phyloP scores from a whole-genome alignment of 768 basidiomycete species.

The Kwoniella sp. region DNA sequence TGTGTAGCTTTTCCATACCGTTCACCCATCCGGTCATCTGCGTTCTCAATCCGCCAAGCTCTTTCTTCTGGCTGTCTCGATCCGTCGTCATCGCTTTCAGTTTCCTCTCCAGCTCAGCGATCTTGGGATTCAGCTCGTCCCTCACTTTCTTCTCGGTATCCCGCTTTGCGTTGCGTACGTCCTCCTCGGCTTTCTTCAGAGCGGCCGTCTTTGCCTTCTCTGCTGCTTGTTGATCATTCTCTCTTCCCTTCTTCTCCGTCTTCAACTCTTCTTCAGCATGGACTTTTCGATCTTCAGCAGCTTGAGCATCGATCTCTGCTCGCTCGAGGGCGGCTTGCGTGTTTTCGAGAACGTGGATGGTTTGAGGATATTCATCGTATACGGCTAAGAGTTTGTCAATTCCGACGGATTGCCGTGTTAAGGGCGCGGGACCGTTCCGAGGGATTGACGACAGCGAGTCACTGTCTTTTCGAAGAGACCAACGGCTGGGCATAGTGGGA shows the following conservation, averaged over 20 bases:
- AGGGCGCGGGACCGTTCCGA: not conserved
- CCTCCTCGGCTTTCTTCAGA: slow-evolving; percentile 13
- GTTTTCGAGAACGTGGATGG: slow-evolving; percentile 11
- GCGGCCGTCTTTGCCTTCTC: slow-evolving; percentile 21
- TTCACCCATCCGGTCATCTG: slow-evolving; percentile 26
- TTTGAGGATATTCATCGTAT: slow-evolving; percentile 35
- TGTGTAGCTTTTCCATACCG: slow-evolving; percentile 26
- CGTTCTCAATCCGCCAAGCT: slow-evolving; percentile 10
- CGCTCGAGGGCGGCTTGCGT: slow-evolving; percentile 3
- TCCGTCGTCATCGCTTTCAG: slow-evolving; percentile 20
- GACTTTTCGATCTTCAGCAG: slow-evolving; percentile 25
- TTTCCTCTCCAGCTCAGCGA: slow-evolving; percentile 20
- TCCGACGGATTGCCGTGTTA: slow-evolving; percentile 15
- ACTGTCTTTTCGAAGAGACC: not conserved
- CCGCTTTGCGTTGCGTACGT: slow-evolving; percentile 18
- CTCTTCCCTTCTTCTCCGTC: slow-evolving; percentile 12
- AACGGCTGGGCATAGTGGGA: not conserved
- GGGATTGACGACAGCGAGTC: not conserved
- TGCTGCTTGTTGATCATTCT: slow-evolving; percentile 13
- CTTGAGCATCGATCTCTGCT: slow-evolving; percentile 29
- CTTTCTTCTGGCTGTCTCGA: slow-evolving; percentile 20
- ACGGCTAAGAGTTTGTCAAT: slow-evolving; percentile 23
- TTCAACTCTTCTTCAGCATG: slow-evolving; percentile 21
- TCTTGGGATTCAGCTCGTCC: slow-evolving; percentile 31
- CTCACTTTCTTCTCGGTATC: slow-evolving; percentile 24